These are phyloP conservation scores for Trichaptum fuscoviolaceum DNA, from an alignment of 768 basidiomycete species.

Conservation along the genomic window DNA sequence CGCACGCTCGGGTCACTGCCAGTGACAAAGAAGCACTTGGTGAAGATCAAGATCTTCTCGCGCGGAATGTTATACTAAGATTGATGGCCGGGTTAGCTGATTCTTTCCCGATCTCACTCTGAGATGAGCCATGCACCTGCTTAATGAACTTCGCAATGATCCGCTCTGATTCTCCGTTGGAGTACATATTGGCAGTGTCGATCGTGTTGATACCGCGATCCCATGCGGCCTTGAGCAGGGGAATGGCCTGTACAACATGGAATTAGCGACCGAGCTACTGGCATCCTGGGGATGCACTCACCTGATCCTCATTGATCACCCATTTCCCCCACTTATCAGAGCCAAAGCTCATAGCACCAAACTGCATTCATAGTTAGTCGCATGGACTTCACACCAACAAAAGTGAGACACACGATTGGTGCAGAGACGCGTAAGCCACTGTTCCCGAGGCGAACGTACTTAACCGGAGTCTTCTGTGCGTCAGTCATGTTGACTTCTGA, in stretches of 20 bases:
- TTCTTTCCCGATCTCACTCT: neutral
- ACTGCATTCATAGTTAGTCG: conserved; percentile 7
- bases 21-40: conserved; percentile 20
- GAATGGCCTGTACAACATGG: conserved; percentile 10
- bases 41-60: conserved; percentile 21
- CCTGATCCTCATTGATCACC: conserved; percentile 16
- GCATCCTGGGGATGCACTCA: conserved; percentile 6
- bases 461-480: neutral
- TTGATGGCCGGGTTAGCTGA: neutral
- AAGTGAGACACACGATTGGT: conserved; percentile 21
- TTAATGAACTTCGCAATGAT: conserved; percentile 17
- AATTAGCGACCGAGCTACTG: neutral
- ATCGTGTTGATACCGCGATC: conserved; percentile 24
- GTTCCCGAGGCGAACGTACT: conserved; percentile 28
- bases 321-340: conserved; percentile 14
- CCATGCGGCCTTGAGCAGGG: conserved; percentile 24
- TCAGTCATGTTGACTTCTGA: neutral
- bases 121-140: conserved; percentile 7
- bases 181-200: conserved; percentile 25
- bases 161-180: conserved; percentile 16
- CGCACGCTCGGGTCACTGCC: conserved; percentile 9
- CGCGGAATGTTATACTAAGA: conserved; percentile 24
- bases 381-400: neutral
- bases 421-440: conserved; percentile 29
- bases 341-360: conserved; percentile 24